A percentile compares a stretch with the other conserved stretches of the same genome.
phyloP scores from a whole-genome alignment of 2,329 filamentous ascomycete genomes.

The Neurospora crassa region DNA sequence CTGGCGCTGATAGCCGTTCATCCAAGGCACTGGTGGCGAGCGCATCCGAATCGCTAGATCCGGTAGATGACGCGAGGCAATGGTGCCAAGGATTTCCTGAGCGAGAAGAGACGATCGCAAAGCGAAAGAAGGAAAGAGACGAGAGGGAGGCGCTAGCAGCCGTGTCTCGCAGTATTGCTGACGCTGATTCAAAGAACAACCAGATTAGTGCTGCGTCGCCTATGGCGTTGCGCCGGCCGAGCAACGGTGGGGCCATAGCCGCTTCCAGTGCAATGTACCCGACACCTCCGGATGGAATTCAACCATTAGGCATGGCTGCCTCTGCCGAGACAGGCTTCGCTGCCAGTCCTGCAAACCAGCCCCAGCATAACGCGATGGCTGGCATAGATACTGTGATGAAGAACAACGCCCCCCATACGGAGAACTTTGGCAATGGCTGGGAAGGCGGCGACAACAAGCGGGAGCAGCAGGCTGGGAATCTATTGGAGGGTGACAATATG shows the following conservation, averaged over 20 bases:
- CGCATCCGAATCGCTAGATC: slow-evolving; percentile 36
- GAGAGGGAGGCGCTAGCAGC: slow-evolving; percentile 14
- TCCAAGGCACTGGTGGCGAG: slow-evolving; percentile 30
- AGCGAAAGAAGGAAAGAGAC: slow-evolving; percentile 42
- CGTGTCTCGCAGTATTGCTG: slow-evolving; percentile 31
- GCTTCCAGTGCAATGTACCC: slow-evolving; percentile 52
- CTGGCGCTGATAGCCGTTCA: slow-evolving; percentile 22
- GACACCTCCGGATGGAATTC: slow-evolving; percentile 59
- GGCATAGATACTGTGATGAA: slow-evolving; percentile 29
- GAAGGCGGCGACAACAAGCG: slow-evolving; percentile 34
- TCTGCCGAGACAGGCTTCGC: slow-evolving; percentile 42
- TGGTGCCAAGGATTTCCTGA: slow-evolving; percentile 38
- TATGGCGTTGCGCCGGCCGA: slow-evolving; percentile 38
- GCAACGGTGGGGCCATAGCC: slow-evolving; percentile 29
- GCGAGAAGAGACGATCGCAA: slow-evolving; percentile 36
- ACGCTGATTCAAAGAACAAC: slow-evolving; percentile 31
- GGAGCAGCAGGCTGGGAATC: slow-evolving; percentile 32
- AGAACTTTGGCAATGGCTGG: slow-evolving; percentile 30
- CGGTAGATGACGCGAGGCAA: slow-evolving; percentile 35
- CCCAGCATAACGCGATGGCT: slow-evolving; percentile 20
- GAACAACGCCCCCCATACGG: slow-evolving; percentile 18
- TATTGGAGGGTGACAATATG: slow-evolving; percentile 45
- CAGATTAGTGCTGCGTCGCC: slow-evolving; percentile 43
- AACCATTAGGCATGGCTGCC: slow-evolving; percentile 42
- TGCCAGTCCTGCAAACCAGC: slow-evolving; percentile 44